Evolutionary conservation across 371 early-diverging fungal genomes (phyloP), one percentile per base, ranked within the genome.

Genomic region (Dichotomocladium elegans): DNA sequence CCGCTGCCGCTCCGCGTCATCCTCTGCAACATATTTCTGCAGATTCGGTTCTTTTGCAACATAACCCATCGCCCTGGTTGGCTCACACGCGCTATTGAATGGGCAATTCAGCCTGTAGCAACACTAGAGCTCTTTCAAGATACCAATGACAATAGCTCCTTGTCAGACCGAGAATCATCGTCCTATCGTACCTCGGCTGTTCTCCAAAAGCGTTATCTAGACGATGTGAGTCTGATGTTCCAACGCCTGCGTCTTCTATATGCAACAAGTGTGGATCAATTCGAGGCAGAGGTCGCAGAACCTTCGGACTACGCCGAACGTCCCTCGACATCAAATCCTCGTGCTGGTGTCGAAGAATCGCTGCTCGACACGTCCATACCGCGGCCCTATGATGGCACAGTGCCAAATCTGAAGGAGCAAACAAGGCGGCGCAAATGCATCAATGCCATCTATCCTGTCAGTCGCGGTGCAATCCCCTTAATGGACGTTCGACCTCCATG

Each of bases 1-100:
- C 82, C 83, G 0, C 47, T 82, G 19, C 83, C 86, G 3, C 48
- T 83, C 17, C 70, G 86, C 2, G 74, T 81, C 0, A 61, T 85
- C 42, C 53, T 83, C 0, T 77, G 79, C 27, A 70, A 79, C 45
- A 58, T 85, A 2, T 82, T 85, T 53, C 55, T 66, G 5, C 77
- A 83, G 29, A 77, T 79, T 30, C 68, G 86, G 3, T 80, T 82
- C 53, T 79, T 82, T 30, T 85, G 86, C 53, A 80, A 80, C 46
- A 83, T 82, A 0, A 81, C 80, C 7, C 81, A 82, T 51, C 57
- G 63, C 8, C 86, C 86, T 4, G 82, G 82, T 6, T 85, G 86
- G 86, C 41, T 85, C 4, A 61, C 72, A 2, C 74, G 82, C 3
- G 68, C 70, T 3, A 67, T 85, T 44, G 79, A 80, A 5, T 85